A percentile compares a stretch with the other conserved stretches of the same genome.
Conservation (phyloP, 139 green algal genomes). For the Chlorella vulgaris region DNA sequence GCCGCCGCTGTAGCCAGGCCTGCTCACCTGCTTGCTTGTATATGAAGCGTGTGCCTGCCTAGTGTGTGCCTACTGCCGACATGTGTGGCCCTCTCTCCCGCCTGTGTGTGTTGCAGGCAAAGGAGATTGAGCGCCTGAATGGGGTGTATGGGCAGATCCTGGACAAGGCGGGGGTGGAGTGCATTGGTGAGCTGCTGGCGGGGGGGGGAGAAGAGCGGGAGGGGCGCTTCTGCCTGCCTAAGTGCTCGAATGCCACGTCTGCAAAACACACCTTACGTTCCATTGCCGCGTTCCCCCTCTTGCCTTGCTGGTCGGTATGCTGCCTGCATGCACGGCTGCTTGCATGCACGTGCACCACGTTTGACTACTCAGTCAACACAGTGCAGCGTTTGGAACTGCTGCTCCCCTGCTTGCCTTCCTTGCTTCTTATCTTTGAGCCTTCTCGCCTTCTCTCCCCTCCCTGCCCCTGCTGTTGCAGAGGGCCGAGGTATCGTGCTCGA, state of each 20-base stretch:
- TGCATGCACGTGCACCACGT: too few relatives aligned
- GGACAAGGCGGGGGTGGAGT: conserved; percentile 69
- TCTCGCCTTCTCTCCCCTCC: background rate
- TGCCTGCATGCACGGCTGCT: too few relatives aligned
- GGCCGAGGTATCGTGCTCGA: conserved; percentile 84
- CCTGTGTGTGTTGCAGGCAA: conserved; percentile 60
- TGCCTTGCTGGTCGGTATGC: too few relatives aligned
- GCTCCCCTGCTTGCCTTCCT: too few relatives aligned
- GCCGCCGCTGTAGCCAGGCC: background rate
- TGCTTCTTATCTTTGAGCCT: background rate
- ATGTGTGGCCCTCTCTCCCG: background rate
- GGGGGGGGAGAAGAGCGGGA: too few relatives aligned
- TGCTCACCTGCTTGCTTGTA: background rate
- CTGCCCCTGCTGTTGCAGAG: conserved; percentile 50
- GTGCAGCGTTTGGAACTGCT: too few relatives aligned
- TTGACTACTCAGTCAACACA: too few relatives aligned
- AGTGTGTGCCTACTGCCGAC: background rate
- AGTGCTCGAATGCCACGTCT: background rate
- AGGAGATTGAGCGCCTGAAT: conserved; percentile 93
- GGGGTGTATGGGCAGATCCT: conserved; percentile 90
- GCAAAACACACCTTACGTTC: too few relatives aligned
- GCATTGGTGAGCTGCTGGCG: conserved; percentile 52
- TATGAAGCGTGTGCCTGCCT: background rate
- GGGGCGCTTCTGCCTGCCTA: background rate
- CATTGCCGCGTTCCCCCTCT: too few relatives aligned